phyloP scores from a whole-genome alignment of 345 rosid genomes.

The Eucalyptus rudis region DNA sequence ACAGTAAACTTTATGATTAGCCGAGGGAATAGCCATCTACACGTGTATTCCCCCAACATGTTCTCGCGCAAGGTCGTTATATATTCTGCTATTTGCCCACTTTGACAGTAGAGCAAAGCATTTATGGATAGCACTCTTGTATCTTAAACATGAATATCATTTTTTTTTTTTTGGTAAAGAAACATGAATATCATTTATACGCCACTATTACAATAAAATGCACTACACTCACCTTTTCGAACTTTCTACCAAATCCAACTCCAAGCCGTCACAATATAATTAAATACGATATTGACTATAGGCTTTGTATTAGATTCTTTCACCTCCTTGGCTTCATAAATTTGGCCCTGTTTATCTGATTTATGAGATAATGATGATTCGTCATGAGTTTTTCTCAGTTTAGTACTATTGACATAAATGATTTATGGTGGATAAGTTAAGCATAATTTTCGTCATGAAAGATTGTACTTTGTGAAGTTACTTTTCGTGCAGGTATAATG shows the following conservation, averaged over 20 bases:
- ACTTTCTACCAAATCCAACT: neutral
- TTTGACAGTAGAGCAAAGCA: neutral
- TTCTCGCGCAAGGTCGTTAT: neutral
- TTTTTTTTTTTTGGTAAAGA: too few relatives aligned
- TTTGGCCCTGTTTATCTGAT: neutral
- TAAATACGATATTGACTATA: neutral
- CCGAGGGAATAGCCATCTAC: neutral
- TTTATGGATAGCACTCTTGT: neutral
- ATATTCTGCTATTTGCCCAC: neutral
- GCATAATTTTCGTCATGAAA: neutral
- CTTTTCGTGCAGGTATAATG: neutral
- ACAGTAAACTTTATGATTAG: neutral
- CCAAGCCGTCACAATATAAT: neutral
- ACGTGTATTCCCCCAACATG: neutral
- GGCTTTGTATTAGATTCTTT: neutral
- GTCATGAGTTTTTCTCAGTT: neutral
- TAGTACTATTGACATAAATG: neutral
- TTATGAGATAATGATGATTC: neutral
- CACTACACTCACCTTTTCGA: neutral
- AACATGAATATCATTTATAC: neutral
- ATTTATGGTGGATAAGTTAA: neutral
- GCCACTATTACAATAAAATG: neutral
- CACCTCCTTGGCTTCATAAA: neutral
- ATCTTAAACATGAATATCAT: neutral
- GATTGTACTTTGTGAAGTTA: neutral